Evolutionary conservation across 1,284 basidiomycete genomes (phyloP).

Genomic region (Melampsora larici-populina): DNA sequence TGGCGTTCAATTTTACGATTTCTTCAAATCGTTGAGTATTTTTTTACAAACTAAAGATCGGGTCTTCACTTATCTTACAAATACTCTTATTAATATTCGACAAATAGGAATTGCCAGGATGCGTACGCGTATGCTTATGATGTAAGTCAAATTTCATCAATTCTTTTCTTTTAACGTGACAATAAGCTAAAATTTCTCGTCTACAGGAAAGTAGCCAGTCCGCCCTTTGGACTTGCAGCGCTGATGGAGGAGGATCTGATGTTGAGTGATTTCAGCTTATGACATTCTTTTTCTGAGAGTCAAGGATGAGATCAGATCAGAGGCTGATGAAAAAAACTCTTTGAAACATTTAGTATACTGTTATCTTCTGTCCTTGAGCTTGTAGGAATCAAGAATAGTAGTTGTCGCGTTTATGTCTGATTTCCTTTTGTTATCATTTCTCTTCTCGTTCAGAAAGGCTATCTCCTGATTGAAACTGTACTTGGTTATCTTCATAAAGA

Average conservation of each 20-base stretch:
- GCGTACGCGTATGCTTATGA: slow-evolving; percentile 46
- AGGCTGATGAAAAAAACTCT: background rate
- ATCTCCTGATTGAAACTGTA: no score
- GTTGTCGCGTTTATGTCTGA: no score
- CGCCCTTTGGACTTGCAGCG: slow-evolving; percentile 29
- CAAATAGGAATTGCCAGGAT: slow-evolving; percentile 39
- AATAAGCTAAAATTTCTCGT: background rate
- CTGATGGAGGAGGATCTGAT: background rate
- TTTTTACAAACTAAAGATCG: background rate
- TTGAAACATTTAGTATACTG: background rate
- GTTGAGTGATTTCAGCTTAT: background rate
- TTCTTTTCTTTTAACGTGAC: background rate
- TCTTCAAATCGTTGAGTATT: slow-evolving; percentile 27
- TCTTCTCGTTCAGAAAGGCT: no score
- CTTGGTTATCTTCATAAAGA: no score
- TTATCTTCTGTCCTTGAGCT: background rate
- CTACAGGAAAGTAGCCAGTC: slow-evolving; percentile 32
- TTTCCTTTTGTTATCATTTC: no score
- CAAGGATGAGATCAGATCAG: background rate
- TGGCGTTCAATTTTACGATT: slow-evolving; percentile 39
- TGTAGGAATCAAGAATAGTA: background rate
- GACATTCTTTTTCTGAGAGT: background rate
- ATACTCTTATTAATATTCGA: background rate
- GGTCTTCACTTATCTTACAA: background rate
- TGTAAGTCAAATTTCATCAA: slow-evolving; percentile 20